Percentiles rank a stretch among this genome's conserved stretches.
phyloP scores from a whole-genome alignment of 257 asterid genomes.

The Przewalskia tangutica region DNA sequence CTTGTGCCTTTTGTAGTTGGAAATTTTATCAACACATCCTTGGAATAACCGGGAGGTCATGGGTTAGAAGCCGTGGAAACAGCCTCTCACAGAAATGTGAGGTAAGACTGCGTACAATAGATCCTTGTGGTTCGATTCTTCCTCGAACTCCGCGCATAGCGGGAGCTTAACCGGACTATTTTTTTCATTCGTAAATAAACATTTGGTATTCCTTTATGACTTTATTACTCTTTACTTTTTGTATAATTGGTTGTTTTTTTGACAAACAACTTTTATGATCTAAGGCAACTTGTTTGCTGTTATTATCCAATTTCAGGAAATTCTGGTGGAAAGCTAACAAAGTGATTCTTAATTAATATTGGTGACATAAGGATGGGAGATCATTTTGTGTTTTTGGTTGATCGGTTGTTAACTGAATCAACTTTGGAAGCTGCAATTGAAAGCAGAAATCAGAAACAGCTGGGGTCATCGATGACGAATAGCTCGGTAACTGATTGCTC shows the following conservation, averaged over 20 bases:
- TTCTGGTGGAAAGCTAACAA: constrained; percentile 1
- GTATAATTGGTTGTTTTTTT: neutral
- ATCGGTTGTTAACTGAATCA: constrained; percentile 88
- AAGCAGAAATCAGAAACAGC: constrained; percentile 45
- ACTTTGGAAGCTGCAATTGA: constrained; percentile 88
- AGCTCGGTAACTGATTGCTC: constrained; percentile 26
- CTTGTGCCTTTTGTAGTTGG: constrained; percentile 1
- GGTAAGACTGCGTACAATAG: too few relatives aligned
- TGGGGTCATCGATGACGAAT: constrained; percentile 12
- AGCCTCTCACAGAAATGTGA: too few relatives aligned
- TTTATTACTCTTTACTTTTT: constrained; percentile 6
- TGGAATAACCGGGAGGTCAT: too few relatives aligned
- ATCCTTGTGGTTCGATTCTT: too few relatives aligned
- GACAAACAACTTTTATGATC: neutral
- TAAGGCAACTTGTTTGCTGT: neutral
- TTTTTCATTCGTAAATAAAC: too few relatives aligned
- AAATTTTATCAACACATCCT: neutral
- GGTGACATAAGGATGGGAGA: constrained; percentile 55
- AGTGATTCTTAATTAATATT: neutral
- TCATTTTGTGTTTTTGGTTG: constrained; percentile 91
- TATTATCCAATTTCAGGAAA: constrained; percentile 3
- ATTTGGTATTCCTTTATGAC: constrained; percentile 1
- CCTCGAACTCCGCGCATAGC: too few relatives aligned
- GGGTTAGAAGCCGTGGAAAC: too few relatives aligned
- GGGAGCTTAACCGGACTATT: too few relatives aligned